Evolutionary conservation across 2,329 filamentous ascomycete genomes (phyloP).

Genomic region (Thelonectria olida): DNA sequence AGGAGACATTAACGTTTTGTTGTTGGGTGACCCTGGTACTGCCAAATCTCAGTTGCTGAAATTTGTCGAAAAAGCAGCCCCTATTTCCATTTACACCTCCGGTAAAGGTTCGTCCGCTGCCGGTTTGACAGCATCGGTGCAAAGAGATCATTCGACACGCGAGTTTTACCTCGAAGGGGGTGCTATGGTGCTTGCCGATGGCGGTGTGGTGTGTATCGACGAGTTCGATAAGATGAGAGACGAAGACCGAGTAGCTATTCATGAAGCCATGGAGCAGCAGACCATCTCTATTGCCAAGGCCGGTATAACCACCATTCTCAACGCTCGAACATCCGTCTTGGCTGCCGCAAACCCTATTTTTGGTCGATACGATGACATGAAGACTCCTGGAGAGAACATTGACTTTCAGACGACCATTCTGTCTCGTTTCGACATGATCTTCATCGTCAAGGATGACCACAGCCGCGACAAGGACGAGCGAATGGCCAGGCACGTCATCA

Average conservation of each 20-base stretch:
- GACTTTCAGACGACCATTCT: conserved; percentile 99
- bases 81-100: conserved; percentile 98
- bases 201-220: conserved; percentile 97
- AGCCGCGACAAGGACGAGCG: conserved; percentile 88
- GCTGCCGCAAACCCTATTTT: conserved; percentile 98
- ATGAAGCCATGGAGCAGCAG: conserved; percentile 99
- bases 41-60: conserved; percentile 97
- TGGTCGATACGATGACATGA: conserved; percentile 97
- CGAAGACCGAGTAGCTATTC: conserved; percentile 96
- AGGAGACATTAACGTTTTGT: conserved; percentile 96
- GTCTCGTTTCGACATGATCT: conserved; percentile 99
- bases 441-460: conserved; percentile 97
- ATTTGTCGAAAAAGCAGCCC: conserved; percentile 95
- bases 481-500: conserved; percentile 97
- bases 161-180: conserved; percentile 99
- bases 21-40: conserved; percentile 96
- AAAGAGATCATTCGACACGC: conserved; percentile 88
- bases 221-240: conserved; percentile 99
- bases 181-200: conserved; percentile 97
- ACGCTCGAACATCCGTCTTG: conserved; percentile 92
- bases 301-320: conserved; percentile 97
- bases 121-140: conserved; percentile 96
- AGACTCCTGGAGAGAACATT: conserved; percentile 97
- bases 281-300: conserved; percentile 99
- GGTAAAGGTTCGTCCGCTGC: conserved; percentile 98